Conservation (phyloP, 345 rosid genomes). For the Euphorbia lathyris region DNA sequence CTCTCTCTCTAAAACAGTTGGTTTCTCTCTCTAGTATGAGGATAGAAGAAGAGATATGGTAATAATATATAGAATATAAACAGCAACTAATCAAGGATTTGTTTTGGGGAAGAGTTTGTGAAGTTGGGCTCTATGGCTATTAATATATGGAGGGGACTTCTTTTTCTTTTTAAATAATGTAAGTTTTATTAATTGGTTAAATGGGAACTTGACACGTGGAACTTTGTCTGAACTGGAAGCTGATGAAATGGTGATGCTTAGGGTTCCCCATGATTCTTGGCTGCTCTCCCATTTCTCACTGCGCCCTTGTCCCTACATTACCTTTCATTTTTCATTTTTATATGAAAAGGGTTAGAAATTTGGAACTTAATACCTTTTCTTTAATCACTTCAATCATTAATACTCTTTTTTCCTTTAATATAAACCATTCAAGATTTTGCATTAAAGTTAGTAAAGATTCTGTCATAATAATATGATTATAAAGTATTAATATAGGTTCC, state of each 20-base stretch:
- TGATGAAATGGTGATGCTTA: slow-evolving; percentile 33
- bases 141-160: slow-evolving; percentile 26
- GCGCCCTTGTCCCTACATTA: slow-evolving; percentile 2
- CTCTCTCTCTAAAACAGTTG: slow-evolving; percentile 12
- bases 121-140: slow-evolving; percentile 19
- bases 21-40: not conserved
- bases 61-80: not conserved
- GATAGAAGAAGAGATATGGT: not conserved
- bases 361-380: not conserved
- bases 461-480: too few species aligned
- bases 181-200: not conserved
- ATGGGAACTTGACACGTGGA: slow-evolving; percentile 32
- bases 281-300: slow-evolving; percentile 22
- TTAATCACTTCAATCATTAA: not conserved
- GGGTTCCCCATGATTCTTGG: slow-evolving; percentile 31
- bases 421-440: too few species aligned
- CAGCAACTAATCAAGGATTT: not conserved
- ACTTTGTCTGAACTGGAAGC: slow-evolving; percentile 17
- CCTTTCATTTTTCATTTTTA: not conserved
- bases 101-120: slow-evolving; percentile 17
- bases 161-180: not conserved
- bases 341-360: not conserved
- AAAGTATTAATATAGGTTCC: too few species aligned
- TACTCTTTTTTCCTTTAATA: not conserved
- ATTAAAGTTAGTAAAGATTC: too few species aligned